Percentiles rank a stretch among this genome's conserved stretches.
Conservation (phyloP, 2,329 filamentous ascomycete genomes). For the Pyrenochaeta sp. region DNA sequence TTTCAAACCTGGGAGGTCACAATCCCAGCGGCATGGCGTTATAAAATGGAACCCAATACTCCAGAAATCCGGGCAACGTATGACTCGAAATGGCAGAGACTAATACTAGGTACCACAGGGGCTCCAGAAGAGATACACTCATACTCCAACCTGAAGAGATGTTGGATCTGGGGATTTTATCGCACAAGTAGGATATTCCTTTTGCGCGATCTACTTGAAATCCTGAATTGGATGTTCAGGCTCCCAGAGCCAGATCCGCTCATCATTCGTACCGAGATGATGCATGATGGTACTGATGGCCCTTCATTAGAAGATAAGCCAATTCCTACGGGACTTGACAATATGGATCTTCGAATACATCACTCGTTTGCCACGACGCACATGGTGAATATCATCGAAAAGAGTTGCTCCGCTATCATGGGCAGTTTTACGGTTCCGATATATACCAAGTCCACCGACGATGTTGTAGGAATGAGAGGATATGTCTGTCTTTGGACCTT, state of each 20-base stretch:
- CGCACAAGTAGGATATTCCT: slow-evolving; percentile 38
- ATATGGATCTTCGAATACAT: slow-evolving; percentile 18
- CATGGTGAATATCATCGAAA: slow-evolving; percentile 32
- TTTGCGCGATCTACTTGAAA: slow-evolving; percentile 36
- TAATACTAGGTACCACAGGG: slow-evolving; percentile 29
- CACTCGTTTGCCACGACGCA: slow-evolving; percentile 27
- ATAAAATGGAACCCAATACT: slow-evolving; percentile 29
- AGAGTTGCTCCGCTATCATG: slow-evolving; percentile 31
- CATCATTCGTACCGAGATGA: not conserved
- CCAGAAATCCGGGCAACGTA: slow-evolving; percentile 25
- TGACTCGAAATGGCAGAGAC: slow-evolving; percentile 30
- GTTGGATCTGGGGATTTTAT: slow-evolving; percentile 40
- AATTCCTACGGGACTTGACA: slow-evolving; percentile 15
- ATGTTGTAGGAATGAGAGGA: slow-evolving; percentile 37
- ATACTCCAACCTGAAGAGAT: slow-evolving; percentile 28
- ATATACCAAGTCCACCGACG: slow-evolving; percentile 26
- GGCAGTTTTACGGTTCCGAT: slow-evolving; percentile 35
- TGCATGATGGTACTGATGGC: not conserved
- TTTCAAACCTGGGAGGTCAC: slow-evolving; percentile 36
- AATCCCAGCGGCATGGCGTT: slow-evolving; percentile 26
- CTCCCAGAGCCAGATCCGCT: slow-evolving; percentile 20
- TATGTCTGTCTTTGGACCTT: slow-evolving; percentile 38
- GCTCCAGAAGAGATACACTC: slow-evolving; percentile 37
- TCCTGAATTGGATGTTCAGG: slow-evolving; percentile 41
- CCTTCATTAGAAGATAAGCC: slow-evolving; percentile 6